A percentile compares a stretch with the other conserved stretches of the same genome.
These are phyloP conservation scores for Athelia sp. DNA, from an alignment of 1,284 basidiomycete genomes.

Conservation along the genomic window DNA sequence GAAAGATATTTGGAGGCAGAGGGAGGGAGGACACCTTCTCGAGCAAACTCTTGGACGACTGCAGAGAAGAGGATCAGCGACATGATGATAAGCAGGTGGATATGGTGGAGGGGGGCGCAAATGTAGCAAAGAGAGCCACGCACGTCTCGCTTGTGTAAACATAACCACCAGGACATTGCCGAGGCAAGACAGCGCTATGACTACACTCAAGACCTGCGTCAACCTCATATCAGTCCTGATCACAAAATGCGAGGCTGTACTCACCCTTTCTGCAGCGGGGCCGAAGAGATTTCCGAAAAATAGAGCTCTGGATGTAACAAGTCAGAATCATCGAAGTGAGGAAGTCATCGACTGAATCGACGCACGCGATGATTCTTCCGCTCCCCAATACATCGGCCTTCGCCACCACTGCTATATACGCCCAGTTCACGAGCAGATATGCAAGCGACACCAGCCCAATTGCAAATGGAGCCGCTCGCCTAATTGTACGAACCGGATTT, in stretches of 20 bases:
- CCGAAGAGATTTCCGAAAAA: slow-evolving; percentile 71
- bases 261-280: slow-evolving; percentile 47
- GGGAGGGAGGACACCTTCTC: slow-evolving; percentile 60
- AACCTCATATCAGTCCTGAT: too few species aligned
- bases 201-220: slow-evolving; percentile 46
- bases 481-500: slow-evolving; percentile 63
- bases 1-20: slow-evolving; percentile 49
- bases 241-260: slow-evolving; percentile 4
- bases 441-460: slow-evolving; percentile 48
- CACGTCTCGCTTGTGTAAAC: slow-evolving; percentile 62
- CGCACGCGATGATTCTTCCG: slow-evolving; percentile 57
- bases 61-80: not conserved
- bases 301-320: slow-evolving; percentile 37
- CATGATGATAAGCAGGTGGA: not conserved
- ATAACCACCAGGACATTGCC: slow-evolving; percentile 59
- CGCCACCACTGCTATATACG: slow-evolving; percentile 65
- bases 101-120: too few species aligned
- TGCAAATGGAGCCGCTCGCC: slow-evolving; percentile 59
- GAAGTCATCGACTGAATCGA: slow-evolving; percentile 5
- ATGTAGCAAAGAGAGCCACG: slow-evolving; percentile 2
- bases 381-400: slow-evolving; percentile 61
- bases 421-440: slow-evolving; percentile 60
- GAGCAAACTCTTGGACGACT: slow-evolving; percentile 69
- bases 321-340: slow-evolving; percentile 1
- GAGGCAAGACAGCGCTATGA: slow-evolving; percentile 58